Conservation (phyloP, 2,329 filamentous ascomycete genomes). For the Phialophora expanda region DNA sequence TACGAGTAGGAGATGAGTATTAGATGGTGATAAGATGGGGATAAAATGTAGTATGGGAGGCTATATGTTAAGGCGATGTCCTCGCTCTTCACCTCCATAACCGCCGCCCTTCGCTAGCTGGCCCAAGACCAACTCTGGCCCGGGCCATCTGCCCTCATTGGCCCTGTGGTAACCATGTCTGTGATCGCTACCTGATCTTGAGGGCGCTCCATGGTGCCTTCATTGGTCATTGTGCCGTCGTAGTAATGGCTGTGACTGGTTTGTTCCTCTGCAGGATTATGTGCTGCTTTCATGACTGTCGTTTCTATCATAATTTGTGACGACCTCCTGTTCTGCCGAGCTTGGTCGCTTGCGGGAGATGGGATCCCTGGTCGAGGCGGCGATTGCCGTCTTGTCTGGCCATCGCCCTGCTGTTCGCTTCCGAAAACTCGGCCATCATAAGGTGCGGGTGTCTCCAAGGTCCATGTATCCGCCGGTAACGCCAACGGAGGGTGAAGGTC, state of each 20-base stretch:
- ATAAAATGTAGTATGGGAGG: too few species aligned
- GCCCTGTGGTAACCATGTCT: conserved; percentile 22
- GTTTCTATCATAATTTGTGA: neutral
- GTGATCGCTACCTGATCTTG: neutral
- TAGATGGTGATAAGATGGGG: neutral
- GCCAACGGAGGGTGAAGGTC: neutral
- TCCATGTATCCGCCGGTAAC: neutral
- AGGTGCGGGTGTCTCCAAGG: neutral
- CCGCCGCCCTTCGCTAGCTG: neutral
- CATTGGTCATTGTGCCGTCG: neutral
- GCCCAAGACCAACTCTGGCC: neutral
- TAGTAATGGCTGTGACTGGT: neutral
- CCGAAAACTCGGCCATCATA: neutral
- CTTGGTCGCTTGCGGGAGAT: neutral
- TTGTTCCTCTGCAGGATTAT: neutral
- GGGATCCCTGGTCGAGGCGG: neutral
- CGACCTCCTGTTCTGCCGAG: neutral
- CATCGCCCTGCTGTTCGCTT: neutral
- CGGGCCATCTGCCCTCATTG: conserved; percentile 10
- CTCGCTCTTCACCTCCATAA: neutral
- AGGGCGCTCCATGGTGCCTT: neutral
- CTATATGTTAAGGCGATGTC: too few species aligned
- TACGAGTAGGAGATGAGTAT: neutral
- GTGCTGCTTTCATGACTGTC: neutral
- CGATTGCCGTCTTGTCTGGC: neutral